Evolutionary conservation across 495 filamentous ascomycete genomes (phyloP), one percentile per base, ranked within the genome.

Genomic region (Hypoxylon lenormandii): DNA sequence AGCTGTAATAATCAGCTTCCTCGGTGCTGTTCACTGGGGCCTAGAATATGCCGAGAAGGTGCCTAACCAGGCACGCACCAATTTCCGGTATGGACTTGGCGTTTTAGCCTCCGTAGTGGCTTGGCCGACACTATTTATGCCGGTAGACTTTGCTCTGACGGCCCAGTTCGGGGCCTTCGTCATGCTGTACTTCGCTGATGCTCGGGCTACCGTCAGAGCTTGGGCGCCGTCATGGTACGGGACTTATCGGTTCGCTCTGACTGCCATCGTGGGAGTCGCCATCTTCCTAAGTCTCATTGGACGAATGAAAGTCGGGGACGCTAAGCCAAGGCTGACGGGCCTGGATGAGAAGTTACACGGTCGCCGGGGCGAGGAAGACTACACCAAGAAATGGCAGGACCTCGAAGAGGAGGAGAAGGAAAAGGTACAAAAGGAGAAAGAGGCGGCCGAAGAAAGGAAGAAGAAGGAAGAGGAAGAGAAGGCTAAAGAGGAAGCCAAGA

Each of bases 21-120:
- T 98, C 19, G 95, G 95, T 49, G 95, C 96, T 36, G 88, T 97
- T 72, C 95, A 98, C 79, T 98, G 96, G 96, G 84, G 80, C 87
- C 88, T 83, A 84, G 94, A 80, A 87, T 94, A 73, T 77, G 86
- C 77, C 83, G 81, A 82, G 46, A 81, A 80, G 64, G 40, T 53
- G n/a, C 62, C 77, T 2, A 49, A 65, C 13, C 62, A 16, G 1
- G 64, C 70, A 7, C 81, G 81, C 16, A 80, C 78, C 4, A 70
- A 75, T 0, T 80, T 83, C 54, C 90, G 95, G 52, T 98, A 97
- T 76, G 88, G 87, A 23, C 86, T 93, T 62, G 95, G 94, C 66
- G 87, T 97, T 16, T 64, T 92, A 54, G 91, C 93, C 11, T 90
- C 96, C 1, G 88, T 90, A 38, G 79, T 96, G 19, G 95, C 96